These are phyloP conservation scores for Peziza echinospora DNA, from an alignment of 495 filamentous ascomycete genomes.

Conservation along the genomic window DNA sequence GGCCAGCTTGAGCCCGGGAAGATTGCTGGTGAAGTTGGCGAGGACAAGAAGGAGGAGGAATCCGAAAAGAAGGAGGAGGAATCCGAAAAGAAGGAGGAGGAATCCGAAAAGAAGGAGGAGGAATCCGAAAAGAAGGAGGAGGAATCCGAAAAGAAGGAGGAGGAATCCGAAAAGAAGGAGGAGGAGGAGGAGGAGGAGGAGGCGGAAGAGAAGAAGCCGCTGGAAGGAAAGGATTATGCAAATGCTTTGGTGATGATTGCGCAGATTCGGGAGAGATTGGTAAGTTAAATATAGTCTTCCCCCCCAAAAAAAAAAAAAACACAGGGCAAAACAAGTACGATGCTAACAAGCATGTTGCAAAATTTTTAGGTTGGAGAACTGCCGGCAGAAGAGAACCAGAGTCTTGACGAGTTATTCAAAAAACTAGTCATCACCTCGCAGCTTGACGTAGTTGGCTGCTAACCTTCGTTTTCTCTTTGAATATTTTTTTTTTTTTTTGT, in stretches of 20 bases:
- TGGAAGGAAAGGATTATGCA: conserved; percentile 8
- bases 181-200: too few species aligned
- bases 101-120: too few species aligned
- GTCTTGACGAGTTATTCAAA: conserved; percentile 6
- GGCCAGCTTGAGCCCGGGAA: conserved; percentile 7
- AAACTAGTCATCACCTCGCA: too few species aligned
- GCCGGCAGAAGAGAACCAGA: conserved; percentile 4
- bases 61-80: neutral
- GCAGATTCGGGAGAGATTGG: conserved; percentile 8
- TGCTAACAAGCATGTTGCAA: too few species aligned
- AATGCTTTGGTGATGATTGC: conserved; percentile 11
- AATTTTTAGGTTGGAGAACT: neutral
- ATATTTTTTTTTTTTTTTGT: neutral
- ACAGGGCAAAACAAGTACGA: too few species aligned
- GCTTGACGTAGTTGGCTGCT: neutral
- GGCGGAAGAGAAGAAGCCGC: neutral
- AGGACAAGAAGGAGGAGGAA: neutral
- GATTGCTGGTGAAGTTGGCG: conserved; percentile 5
- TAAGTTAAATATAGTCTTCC: neutral
- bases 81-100: neutral
- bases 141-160: neutral
- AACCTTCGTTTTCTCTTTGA: neutral
- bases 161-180: neutral
- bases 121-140: neutral
- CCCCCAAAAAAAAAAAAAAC: too few species aligned